phyloP scores from a whole-genome alignment of 2,329 filamentous ascomycete genomes.

The Xenoacremonium recifei region DNA sequence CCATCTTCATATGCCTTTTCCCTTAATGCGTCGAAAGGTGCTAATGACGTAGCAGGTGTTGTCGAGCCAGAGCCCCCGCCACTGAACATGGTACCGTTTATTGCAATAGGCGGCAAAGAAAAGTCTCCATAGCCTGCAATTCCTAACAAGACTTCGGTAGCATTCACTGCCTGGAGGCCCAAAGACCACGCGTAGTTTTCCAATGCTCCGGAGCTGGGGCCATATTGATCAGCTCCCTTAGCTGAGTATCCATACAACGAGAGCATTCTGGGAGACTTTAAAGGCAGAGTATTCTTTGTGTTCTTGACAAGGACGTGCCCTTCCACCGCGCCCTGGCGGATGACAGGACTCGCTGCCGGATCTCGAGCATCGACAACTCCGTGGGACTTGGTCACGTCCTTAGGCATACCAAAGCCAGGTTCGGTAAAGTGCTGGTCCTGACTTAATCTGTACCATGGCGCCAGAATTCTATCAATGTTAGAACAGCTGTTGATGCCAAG shows the following conservation, averaged over 20 bases:
- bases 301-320: slow-evolving; percentile 77
- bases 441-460: slow-evolving; percentile 48
- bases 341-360: not conserved
- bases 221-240: not conserved
- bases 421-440: slow-evolving; percentile 47
- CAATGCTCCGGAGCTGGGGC: too few species aligned
- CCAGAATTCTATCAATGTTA: slow-evolving; percentile 46
- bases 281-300: slow-evolving; percentile 56
- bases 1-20: not conserved
- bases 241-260: slow-evolving; percentile 44
- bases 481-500: not conserved
- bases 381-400: not conserved
- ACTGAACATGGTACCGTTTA: slow-evolving; percentile 51
- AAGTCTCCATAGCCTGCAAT: slow-evolving; percentile 62
- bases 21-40: slow-evolving; percentile 37
- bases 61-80: slow-evolving; percentile 53
- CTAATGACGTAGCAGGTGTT: slow-evolving; percentile 36
- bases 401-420: slow-evolving; percentile 35
- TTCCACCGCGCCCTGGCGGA: slow-evolving; percentile 22
- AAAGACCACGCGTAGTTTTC: not conserved
- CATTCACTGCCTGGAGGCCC: not conserved
- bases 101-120: not conserved
- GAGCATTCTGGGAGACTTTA: slow-evolving; percentile 56
- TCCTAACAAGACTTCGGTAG: too few species aligned
- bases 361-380: not conserved